phyloP scores from a whole-genome alignment of 2,329 filamentous ascomycete genomes.

The Verticillium zaregamsianum region DNA sequence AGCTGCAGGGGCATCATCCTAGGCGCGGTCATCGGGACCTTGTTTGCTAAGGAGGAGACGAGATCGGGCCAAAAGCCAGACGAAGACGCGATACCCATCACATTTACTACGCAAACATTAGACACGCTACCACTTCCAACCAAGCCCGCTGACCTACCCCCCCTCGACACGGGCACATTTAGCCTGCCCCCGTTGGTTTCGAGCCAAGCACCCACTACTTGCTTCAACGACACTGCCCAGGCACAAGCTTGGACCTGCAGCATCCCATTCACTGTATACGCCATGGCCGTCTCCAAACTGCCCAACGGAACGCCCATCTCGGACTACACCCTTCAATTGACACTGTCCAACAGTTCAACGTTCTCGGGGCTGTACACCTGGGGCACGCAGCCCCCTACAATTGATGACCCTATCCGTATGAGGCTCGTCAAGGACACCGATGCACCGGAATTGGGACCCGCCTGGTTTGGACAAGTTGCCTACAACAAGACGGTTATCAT shows the following conservation, averaged over 20 bases:
- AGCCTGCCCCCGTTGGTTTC: slow-evolving; percentile 50
- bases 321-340: slow-evolving; percentile 37
- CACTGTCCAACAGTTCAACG: slow-evolving; percentile 32
- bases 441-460: slow-evolving; percentile 44
- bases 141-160: slow-evolving; percentile 44
- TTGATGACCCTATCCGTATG: slow-evolving; percentile 33
- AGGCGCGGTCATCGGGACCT: slow-evolving; percentile 51
- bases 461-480: slow-evolving; percentile 47
- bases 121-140: slow-evolving; percentile 49
- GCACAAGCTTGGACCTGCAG: slow-evolving; percentile 61
- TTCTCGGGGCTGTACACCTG: slow-evolving; percentile 38
- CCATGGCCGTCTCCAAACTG: slow-evolving; percentile 33
- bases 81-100: slow-evolving; percentile 24
- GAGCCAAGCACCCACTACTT: slow-evolving; percentile 46
- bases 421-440: slow-evolving; percentile 48
- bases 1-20: slow-evolving; percentile 39
- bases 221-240: slow-evolving; percentile 52
- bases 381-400: slow-evolving; percentile 48
- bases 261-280: slow-evolving; percentile 40
- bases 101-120: slow-evolving; percentile 31
- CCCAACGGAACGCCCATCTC: slow-evolving; percentile 19
- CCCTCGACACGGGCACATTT: slow-evolving; percentile 52
- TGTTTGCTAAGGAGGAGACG: slow-evolving; percentile 29
- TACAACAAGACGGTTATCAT: slow-evolving; percentile 57
- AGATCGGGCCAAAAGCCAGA: slow-evolving; percentile 12